Percentiles rank a stretch among this genome's conserved stretches.
phyloP scores from a whole-genome alignment of 371 early-diverging fungal species.

The Saksenaea vasiformis region DNA sequence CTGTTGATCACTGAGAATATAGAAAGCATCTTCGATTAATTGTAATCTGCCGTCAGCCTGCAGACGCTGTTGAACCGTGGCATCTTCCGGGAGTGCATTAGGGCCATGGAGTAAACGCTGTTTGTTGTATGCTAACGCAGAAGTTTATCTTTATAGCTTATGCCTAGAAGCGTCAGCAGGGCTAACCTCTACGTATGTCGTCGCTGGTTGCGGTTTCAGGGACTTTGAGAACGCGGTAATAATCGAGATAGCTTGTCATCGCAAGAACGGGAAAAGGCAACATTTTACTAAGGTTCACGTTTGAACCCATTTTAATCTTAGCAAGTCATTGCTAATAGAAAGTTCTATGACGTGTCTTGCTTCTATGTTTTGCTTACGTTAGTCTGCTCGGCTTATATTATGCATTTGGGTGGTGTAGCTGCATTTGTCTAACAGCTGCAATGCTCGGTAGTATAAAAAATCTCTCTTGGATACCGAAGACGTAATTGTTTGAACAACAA shows the following conservation, averaged over 20 bases:
- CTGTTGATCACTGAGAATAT: conserved; percentile 70
- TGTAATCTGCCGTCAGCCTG: conserved; percentile 81
- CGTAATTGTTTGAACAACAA: too few relatives aligned
- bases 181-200: conserved; percentile 32
- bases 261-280: neutral
- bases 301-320: too few relatives aligned
- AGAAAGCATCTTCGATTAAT: conserved; percentile 76
- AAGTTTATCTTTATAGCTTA: neutral
- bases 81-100: conserved; percentile 67
- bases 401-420: too few relatives aligned
- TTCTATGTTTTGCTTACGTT: too few relatives aligned
- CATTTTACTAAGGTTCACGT: too few relatives aligned
- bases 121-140: conserved; percentile 71
- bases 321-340: too few relatives aligned
- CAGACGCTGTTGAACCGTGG: conserved; percentile 59
- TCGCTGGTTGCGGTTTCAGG: conserved; percentile 21
- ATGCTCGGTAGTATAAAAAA: too few relatives aligned
- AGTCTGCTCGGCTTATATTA: too few relatives aligned
- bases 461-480: too few relatives aligned
- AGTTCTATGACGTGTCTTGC: too few relatives aligned
- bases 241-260: conserved; percentile 31
- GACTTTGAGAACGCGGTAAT: conserved; percentile 29
- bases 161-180: neutral
- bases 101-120: conserved; percentile 77
- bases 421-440: too few relatives aligned